These are phyloP conservation scores for Corylus heterophylla DNA, from an alignment of 306 rosid genomes.

Conservation along the genomic window DNA sequence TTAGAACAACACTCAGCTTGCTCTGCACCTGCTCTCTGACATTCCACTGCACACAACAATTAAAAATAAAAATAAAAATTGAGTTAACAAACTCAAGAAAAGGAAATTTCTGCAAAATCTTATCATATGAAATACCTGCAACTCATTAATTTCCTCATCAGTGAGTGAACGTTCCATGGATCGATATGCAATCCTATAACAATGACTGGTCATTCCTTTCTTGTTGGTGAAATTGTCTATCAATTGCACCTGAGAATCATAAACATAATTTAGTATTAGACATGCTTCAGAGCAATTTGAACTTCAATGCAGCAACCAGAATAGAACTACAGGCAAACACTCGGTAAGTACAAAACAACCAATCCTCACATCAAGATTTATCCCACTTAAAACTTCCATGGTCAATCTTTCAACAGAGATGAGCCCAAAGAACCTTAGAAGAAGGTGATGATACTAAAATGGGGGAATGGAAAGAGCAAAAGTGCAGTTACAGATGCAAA, in stretches of 20 bases:
- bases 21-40: constrained; percentile 54
- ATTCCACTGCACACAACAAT: constrained; percentile 48
- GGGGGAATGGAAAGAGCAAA: background rate
- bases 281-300: background rate
- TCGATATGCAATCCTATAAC: constrained; percentile 71
- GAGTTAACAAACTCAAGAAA: constrained; percentile 9
- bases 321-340: background rate
- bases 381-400: background rate
- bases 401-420: background rate
- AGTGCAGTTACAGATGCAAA: background rate
- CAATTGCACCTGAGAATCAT: constrained; percentile 62
- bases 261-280: background rate
- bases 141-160: constrained; percentile 82
- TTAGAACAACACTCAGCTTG: constrained; percentile 47
- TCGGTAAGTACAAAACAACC: background rate
- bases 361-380: background rate
- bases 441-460: background rate
- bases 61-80: background rate
- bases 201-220: constrained; percentile 96
- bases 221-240: constrained; percentile 96
- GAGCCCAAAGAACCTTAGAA: background rate
- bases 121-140: constrained; percentile 42
- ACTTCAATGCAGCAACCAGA: background rate
- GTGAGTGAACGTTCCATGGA: constrained; percentile 88
- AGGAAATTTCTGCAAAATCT: constrained; percentile 3